Base-by-base conservation (phyloP, 208 protist genomes). In the Novymonas esmeraldas region DNA sequence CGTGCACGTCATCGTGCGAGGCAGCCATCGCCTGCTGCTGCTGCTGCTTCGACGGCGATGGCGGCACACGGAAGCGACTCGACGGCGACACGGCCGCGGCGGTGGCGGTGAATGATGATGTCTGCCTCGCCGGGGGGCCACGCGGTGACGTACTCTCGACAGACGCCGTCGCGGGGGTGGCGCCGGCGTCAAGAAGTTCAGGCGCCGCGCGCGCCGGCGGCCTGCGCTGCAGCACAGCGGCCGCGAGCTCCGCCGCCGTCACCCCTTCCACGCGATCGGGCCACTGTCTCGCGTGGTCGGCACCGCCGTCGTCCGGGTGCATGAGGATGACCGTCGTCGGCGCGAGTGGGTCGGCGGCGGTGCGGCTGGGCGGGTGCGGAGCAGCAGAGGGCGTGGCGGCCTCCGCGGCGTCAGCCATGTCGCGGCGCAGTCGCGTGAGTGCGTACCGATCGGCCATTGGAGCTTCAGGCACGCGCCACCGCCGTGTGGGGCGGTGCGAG, bases 261-360 rank as follows among this genome's bases (percentile, higher is more conserved):
- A 59, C 54, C 7, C 34, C 28, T 5, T 44, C 34, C 9, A 18
- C 22, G 39, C 6, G 31, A 42, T 44, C 36, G 2, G 18, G 10
- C 54, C 20, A 44, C 3, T 31, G 16, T 11, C n/a, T 6, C 2
- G 31, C 3, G 20, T 18, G 18, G n/a, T 11, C 13, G 9, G 34
- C 20, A 6, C 3, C 34, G 4, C 13, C 34, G 5, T 2, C 31
- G 29, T 16, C n/a, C 51, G 6, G 10, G 34, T 26, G 14, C 54
- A 59, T 59, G 54, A 44, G 34, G 29, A 59, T 59, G 33, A 59
- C 54, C 28, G 54, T 59, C 34, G 54, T 44, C 54, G 13, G 31
- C 33, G 54, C 11, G 14, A 22, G 22, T 26, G n/a, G 16, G 3
- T 28, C 20, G n/a, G 13, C n/a, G n/a, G 20, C 10, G 54, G 14